Evolutionary conservation across 495 filamentous ascomycete genomes (phyloP), one percentile per base, ranked within the genome.

Genomic region (Pyronema domesticum): DNA sequence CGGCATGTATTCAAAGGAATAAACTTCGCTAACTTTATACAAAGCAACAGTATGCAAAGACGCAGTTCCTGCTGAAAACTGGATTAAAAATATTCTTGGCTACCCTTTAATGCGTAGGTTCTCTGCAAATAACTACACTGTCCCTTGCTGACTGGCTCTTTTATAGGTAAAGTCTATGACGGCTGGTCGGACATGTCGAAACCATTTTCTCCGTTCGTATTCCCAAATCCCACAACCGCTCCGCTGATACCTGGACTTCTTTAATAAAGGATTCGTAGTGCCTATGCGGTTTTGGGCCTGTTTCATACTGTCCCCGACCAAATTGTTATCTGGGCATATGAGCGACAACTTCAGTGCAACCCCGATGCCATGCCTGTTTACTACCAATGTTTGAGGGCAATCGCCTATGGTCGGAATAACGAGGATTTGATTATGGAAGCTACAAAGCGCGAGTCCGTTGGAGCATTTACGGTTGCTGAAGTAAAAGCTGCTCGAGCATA

Each of bases 281-380:
- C 67, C 56, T 75, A 74, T 59, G 68, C 68, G 7, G 64, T 65
- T 49, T 59, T 75, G 13, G 72, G 72, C 23, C 65, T 68, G 4
- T 57, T 73, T 6, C 58, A 55, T 7, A 72, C 74, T 57, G 72
- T 74, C 53, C 58, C 67, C 1, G 72, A 75, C 58, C 18, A 39
- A n/a, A 59, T 75, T 17, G 46, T 75, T 6, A 51, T 63, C 19
- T 74, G 70, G 61, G 68, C 70, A 3, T 73, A 65, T 46, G 57
- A 68, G 17, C 59, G 70, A 4, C 72, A 74, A 59, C 53, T 55
- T n/a, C 50, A 55, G 10, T 69, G 65, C 42, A 72, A 75, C 57
- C 55, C 57, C 10, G 53, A 55, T 23, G 68, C 69, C 19, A 51
- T 54, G 10, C 51, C 70, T 13, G 73, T 73, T 57, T 74, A 74